A percentile compares a stretch with the other conserved stretches of the same genome.
Conservation (phyloP, 306 rosid genomes). For the Astragalus glycyphyllos region DNA sequence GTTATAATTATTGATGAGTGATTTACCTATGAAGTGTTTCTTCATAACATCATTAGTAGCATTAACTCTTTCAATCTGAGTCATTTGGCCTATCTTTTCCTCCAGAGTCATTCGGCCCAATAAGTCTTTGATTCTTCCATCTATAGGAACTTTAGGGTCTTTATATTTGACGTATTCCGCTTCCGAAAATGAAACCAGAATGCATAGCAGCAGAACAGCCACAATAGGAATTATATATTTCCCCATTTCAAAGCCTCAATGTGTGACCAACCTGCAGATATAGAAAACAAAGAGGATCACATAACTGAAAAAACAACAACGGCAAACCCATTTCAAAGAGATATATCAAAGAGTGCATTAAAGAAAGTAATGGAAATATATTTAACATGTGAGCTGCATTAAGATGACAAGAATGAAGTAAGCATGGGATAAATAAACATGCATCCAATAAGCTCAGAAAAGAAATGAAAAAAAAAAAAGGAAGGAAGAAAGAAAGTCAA, state of each 20-base stretch:
- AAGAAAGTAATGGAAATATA: too few relatives aligned
- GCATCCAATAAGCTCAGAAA: too few relatives aligned
- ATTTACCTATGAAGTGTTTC: constrained; percentile 74
- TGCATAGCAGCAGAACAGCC: constrained; percentile 60
- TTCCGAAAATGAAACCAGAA: constrained; percentile 52
- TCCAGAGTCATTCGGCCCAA: constrained; percentile 68
- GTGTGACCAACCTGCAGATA: constrained; percentile 37
- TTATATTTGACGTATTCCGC: constrained; percentile 67
- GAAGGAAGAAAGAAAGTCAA: too few relatives aligned
- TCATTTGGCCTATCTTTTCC: constrained; percentile 95
- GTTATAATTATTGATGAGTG: neutral
- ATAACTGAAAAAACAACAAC: too few relatives aligned
- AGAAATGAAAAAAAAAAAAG: too few relatives aligned
- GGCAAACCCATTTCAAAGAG: too few relatives aligned
- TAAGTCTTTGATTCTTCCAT: constrained; percentile 76
- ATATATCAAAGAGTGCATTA: too few relatives aligned
- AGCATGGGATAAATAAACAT: too few relatives aligned
- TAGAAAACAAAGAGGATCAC: neutral
- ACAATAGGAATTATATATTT: constrained; percentile 49
- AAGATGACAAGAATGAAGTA: too few relatives aligned
- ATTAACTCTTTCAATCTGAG: constrained; percentile 74
- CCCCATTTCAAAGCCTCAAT: constrained; percentile 54
- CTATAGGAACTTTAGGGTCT: constrained; percentile 69
- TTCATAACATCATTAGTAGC: constrained; percentile 70
- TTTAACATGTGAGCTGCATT: too few relatives aligned